Percentiles rank a stretch among this genome's conserved stretches.
These are phyloP conservation scores for Cinnamomum chago DNA, from an alignment of 164 flowering plant species.

Conservation along the genomic window DNA sequence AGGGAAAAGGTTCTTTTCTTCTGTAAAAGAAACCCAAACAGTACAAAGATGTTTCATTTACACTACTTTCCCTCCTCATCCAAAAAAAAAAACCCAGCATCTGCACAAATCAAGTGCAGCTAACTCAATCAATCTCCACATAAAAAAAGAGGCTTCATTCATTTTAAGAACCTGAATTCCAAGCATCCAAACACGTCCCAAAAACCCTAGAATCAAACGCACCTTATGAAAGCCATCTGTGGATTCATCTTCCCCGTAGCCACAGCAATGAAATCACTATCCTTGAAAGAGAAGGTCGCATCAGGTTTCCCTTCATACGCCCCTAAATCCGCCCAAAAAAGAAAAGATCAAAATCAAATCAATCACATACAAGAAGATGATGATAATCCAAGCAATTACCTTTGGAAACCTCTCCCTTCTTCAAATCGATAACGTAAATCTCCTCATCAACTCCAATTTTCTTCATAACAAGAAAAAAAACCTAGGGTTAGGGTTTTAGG, in stretches of 20 bases:
- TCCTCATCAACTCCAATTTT: constrained; percentile 83
- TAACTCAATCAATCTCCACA: too few relatives aligned
- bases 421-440: constrained; percentile 67
- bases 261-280: constrained; percentile 80
- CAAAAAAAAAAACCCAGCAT: too few relatives aligned
- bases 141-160: too few relatives aligned
- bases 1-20: too few relatives aligned
- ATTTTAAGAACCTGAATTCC: too few relatives aligned
- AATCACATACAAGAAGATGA: background rate
- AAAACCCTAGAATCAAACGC: too few relatives aligned
- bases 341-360: background rate
- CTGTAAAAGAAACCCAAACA: too few relatives aligned
- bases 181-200: too few relatives aligned
- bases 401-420: constrained; percentile 87
- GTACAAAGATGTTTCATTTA: too few relatives aligned
- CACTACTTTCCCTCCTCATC: too few relatives aligned
- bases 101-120: too few relatives aligned
- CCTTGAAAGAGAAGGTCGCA: constrained; percentile 88
- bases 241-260: constrained; percentile 94
- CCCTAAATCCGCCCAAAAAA: constrained; percentile 33
- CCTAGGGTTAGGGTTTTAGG: constrained; percentile 4
- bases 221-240: constrained; percentile 97
- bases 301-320: constrained; percentile 91
- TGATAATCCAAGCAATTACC: constrained; percentile 38
- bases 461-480: constrained; percentile 27